A percentile compares a stretch with the other conserved stretches of the same genome.
Evolutionary conservation across 2,329 filamentous ascomycete genomes (phyloP).

Genomic region (Nothophoma quercina): DNA sequence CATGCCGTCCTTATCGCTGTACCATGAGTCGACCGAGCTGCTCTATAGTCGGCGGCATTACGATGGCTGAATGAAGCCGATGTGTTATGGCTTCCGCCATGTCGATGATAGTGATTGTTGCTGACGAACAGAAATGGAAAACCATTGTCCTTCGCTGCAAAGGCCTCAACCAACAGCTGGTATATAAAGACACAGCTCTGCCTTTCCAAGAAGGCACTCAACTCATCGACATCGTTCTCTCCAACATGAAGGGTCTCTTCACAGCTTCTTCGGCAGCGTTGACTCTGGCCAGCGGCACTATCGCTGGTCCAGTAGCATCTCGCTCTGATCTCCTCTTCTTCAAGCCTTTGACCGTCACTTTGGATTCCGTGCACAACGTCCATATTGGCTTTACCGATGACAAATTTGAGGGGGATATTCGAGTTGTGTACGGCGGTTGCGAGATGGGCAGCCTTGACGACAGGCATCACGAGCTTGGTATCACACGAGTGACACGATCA

Average conservation of each 20-base stretch:
- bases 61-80: conserved; percentile 4
- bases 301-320: conserved; percentile 28
- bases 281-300: conserved; percentile 31
- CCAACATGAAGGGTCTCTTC: conserved; percentile 38
- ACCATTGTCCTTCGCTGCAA: not conserved
- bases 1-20: conserved; percentile 27
- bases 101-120: conserved; percentile 23
- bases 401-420: conserved; percentile 53
- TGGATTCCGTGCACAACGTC: conserved; percentile 59
- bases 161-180: not conserved
- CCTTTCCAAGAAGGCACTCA: not conserved
- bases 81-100: not conserved
- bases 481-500: conserved; percentile 43
- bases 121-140: conserved; percentile 27
- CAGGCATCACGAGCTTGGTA: conserved; percentile 56
- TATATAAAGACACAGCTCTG: conserved; percentile 27
- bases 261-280: conserved; percentile 37
- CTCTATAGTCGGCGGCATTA: conserved; percentile 11
- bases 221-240: conserved; percentile 5
- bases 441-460: conserved; percentile 44
- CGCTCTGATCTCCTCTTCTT: conserved; percentile 41
- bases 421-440: conserved; percentile 57
- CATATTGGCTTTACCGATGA: conserved; percentile 54
- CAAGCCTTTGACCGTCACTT: conserved; percentile 44
- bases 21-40: conserved; percentile 8